Evolutionary conservation across 164 flowering plant species (phyloP).

Genomic region (Santalum album): DNA sequence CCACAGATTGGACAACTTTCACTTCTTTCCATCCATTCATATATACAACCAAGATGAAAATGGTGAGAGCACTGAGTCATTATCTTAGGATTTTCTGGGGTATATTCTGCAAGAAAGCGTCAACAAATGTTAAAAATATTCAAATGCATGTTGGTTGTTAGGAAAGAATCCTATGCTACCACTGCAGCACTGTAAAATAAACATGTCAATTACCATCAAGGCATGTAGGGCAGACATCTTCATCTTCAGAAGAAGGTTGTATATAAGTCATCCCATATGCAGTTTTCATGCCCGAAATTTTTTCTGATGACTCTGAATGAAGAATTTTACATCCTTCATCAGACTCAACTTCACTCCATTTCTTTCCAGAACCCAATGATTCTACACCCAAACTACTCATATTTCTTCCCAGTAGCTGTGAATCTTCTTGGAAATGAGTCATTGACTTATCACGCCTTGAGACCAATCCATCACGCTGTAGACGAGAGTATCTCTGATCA

Average conservation of each 20-base stretch:
- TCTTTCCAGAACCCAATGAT: slow-evolving; percentile 30
- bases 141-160: neutral
- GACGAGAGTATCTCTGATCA: slow-evolving; percentile 48
- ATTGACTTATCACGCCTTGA: slow-evolving; percentile 52
- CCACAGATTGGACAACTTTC: slow-evolving; percentile 78
- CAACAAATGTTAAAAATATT: neutral
- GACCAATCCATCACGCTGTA: slow-evolving; percentile 47
- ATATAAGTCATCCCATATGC: slow-evolving; percentile 24
- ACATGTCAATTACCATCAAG: slow-evolving; percentile 47
- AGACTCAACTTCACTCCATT: slow-evolving; percentile 28
- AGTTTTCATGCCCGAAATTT: slow-evolving; percentile 23
- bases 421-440: slow-evolving; percentile 50
- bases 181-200: neutral
- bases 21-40: slow-evolving; percentile 82
- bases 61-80: slow-evolving; percentile 56
- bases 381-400: slow-evolving; percentile 20
- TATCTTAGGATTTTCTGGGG: slow-evolving; percentile 62
- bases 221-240: slow-evolving; percentile 68
- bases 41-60: slow-evolving; percentile 72
- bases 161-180: too few species aligned
- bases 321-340: slow-evolving; percentile 33
- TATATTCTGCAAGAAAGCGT: slow-evolving; percentile 49
- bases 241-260: slow-evolving; percentile 44
- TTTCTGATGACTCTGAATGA: slow-evolving; percentile 33
- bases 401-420: slow-evolving; percentile 35